These are phyloP conservation scores for Candida caryicola DNA, from an alignment of 805 yeast genomes.

Conservation along the genomic window DNA sequence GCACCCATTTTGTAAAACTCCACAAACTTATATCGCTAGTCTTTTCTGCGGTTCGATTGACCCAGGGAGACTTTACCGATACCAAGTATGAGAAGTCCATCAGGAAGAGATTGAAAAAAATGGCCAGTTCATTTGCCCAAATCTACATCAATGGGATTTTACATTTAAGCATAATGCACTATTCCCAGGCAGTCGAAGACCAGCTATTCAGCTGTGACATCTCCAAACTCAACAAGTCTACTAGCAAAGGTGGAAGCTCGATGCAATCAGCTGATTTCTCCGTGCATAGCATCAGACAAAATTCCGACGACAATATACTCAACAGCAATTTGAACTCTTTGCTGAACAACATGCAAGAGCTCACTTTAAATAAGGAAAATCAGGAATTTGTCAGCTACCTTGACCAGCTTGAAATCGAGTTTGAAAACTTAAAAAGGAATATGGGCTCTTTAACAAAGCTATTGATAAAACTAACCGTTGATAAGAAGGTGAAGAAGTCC, in stretches of 20 bases:
- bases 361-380: conserved; percentile 4
- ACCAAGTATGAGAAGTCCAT: conserved; percentile 48
- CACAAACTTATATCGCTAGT: conserved; percentile 52
- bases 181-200: conserved; percentile 20
- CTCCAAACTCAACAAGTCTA: conserved; percentile 7
- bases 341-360: conserved; percentile 2
- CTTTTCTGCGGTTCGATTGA: conserved; percentile 54
- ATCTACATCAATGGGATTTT: conserved; percentile 63
- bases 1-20: conserved; percentile 50
- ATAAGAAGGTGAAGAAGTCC: conserved; percentile 26
- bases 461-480: conserved; percentile 31
- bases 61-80: conserved; percentile 47
- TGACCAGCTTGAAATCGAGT: conserved; percentile 39
- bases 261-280: conserved; percentile 7
- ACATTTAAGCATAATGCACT: conserved; percentile 48
- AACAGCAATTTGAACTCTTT: conserved; percentile 1
- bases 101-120: conserved; percentile 47
- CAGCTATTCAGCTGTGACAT: conserved; percentile 33
- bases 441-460: conserved; percentile 27
- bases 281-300: conserved; percentile 6
- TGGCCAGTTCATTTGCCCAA: conserved; percentile 56
- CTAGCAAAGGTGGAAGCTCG: conserved; percentile 4
- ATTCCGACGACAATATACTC: conserved; percentile 2
- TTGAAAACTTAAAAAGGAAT: conserved; percentile 33
- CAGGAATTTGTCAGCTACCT: conserved; percentile 25